A percentile compares a stretch with the other conserved stretches of the same genome.
These are phyloP conservation scores for Chalara sp. DNA, from an alignment of 2,329 filamentous ascomycete genomes.

Conservation along the genomic window DNA sequence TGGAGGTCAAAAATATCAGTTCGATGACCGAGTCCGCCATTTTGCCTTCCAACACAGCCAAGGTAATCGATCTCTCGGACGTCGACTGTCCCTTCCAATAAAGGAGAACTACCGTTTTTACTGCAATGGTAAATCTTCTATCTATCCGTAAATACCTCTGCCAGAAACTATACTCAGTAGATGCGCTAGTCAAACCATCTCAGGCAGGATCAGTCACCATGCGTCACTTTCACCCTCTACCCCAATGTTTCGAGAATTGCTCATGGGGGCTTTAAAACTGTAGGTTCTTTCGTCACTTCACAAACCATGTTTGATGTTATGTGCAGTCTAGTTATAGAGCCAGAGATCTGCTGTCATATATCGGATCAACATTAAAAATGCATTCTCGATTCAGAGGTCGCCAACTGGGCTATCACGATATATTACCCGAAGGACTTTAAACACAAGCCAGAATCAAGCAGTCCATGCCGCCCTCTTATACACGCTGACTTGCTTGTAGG, in stretches of 20 bases:
- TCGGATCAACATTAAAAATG: not conserved
- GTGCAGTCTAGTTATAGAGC: not conserved
- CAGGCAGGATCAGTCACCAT: slow-evolving; percentile 1
- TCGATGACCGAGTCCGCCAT: no score
- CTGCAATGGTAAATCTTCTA: no score
- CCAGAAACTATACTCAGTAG: not conserved
- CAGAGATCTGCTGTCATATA: not conserved
- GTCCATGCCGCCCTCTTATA: not conserved
- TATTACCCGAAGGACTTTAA: not conserved
- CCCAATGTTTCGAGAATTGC: slow-evolving; percentile 3
- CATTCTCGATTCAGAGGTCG: not conserved
- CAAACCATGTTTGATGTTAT: slow-evolving; percentile 7
- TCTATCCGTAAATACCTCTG: not conserved
- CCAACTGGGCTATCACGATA: not conserved
- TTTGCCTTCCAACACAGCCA: no score
- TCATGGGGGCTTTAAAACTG: not conserved
- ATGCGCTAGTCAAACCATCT: not conserved
- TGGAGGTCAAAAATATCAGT: no score
- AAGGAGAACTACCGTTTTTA: no score
- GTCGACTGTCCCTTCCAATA: no score
- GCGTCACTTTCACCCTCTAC: slow-evolving; percentile 4
- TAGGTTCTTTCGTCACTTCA: slow-evolving; percentile 6
- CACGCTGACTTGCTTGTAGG: slow-evolving; percentile 4
- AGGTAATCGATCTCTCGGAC: no score
- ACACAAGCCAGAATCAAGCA: not conserved